Evolutionary conservation across 768 basidiomycete species (phyloP).

Genomic region (Naganishia vishniacii): DNA sequence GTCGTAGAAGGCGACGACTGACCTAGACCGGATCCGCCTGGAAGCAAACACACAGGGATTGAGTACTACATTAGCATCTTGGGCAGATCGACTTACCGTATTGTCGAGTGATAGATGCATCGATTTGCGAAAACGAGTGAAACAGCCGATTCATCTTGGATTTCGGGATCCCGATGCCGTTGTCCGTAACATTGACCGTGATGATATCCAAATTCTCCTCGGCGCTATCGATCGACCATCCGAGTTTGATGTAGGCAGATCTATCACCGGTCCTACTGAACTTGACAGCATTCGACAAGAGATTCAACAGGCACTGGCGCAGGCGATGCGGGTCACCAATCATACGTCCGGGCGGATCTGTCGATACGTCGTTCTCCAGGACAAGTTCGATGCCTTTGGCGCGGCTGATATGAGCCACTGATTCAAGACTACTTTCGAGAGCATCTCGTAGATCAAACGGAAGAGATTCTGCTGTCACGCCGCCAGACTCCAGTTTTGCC

Average conservation of each 20-base stretch:
- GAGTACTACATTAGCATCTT: not conserved
- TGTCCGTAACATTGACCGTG: slow-evolving; percentile 34
- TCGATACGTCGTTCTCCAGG: slow-evolving; percentile 30
- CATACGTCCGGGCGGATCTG: slow-evolving; percentile 34
- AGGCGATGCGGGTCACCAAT: slow-evolving; percentile 41
- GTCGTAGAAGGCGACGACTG: too few species aligned
- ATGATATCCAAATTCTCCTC: slow-evolving; percentile 25
- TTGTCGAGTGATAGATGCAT: slow-evolving; percentile 36
- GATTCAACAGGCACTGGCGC: slow-evolving; percentile 37
- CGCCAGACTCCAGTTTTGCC: slow-evolving; percentile 29
- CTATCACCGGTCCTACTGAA: slow-evolving; percentile 33
- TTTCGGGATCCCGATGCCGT: slow-evolving; percentile 41
- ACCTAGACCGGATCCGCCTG: slow-evolving; percentile 34
- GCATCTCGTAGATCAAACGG: slow-evolving; percentile 39
- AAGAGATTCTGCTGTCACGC: slow-evolving; percentile 37
- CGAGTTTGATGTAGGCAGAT: slow-evolving; percentile 29
- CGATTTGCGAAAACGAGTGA: slow-evolving; percentile 40
- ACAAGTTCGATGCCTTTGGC: slow-evolving; percentile 38
- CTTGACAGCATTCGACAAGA: slow-evolving; percentile 41
- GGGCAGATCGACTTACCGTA: slow-evolving; percentile 26
- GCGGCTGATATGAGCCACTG: slow-evolving; percentile 35
- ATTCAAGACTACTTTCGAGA: slow-evolving; percentile 35
- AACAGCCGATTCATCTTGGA: slow-evolving; percentile 39
- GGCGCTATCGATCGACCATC: slow-evolving; percentile 28
- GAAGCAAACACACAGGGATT: not conserved